Evolutionary conservation across 148 eudicot species (phyloP).

Genomic region (Polygonum aviculare): DNA sequence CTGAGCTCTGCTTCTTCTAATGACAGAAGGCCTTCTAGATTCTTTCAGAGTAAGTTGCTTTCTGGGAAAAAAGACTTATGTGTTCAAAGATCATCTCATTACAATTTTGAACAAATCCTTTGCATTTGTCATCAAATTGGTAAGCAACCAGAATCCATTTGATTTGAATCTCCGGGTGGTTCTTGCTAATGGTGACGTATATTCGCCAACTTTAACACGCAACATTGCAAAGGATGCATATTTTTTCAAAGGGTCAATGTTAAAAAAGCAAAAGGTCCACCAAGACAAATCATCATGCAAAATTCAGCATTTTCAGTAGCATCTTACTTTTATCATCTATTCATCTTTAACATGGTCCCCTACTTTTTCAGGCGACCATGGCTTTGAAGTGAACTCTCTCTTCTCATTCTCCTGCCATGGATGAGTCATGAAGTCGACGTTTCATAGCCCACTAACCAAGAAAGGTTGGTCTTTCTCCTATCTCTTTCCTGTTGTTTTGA

Average conservation of each 20-base stretch:
- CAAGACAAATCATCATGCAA: slow-evolving; percentile 16
- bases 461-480: slow-evolving; percentile 26
- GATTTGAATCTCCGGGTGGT: slow-evolving; percentile 4
- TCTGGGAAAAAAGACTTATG: neutral
- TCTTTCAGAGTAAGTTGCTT: neutral
- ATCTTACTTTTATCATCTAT: slow-evolving; percentile 18
- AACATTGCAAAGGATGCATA: neutral
- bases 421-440: slow-evolving; percentile 50
- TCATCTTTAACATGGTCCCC: slow-evolving; percentile 16
- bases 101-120: neutral
- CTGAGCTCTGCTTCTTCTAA: slow-evolving; percentile 88
- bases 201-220: neutral
- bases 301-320: slow-evolving; percentile 8
- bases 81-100: neutral
- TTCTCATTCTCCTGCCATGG: slow-evolving; percentile 11
- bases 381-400: slow-evolving; percentile 17
- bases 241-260: slow-evolving; percentile 8
- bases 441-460: slow-evolving; percentile 37
- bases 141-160: neutral
- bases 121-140: neutral
- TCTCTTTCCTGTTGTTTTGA: neutral
- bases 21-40: neutral
- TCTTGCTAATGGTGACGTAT: neutral
- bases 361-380: slow-evolving; percentile 37
- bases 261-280: neutral